Conservation (phyloP, 352 stramenopile species). For the Globisporangium okanoganense region DNA sequence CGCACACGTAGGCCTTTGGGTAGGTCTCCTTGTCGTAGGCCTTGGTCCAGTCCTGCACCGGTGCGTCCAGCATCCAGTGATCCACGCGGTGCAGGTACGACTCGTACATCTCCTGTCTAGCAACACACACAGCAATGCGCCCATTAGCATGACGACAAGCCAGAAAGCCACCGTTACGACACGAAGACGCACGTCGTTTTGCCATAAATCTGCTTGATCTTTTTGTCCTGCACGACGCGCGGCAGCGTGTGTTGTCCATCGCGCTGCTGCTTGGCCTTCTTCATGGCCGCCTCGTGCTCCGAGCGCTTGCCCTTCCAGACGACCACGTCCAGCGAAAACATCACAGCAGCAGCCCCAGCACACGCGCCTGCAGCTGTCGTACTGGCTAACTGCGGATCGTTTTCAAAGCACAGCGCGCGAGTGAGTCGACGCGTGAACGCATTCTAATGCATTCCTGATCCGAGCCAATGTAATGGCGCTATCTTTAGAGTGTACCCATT, state of each 20-base stretch:
- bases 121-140: background rate
- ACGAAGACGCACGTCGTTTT: conserved; percentile 37
- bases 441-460: background rate
- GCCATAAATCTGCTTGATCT: conserved; percentile 47
- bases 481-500: background rate
- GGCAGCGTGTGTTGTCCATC: conserved; percentile 17
- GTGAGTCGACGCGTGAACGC: background rate
- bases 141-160: background rate
- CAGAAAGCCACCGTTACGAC: background rate
- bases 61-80: conserved; percentile 42
- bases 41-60: conserved; percentile 41
- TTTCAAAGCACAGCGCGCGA: background rate
- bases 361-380: background rate
- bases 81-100: conserved; percentile 56
- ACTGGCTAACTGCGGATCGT: background rate
- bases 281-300: conserved; percentile 28
- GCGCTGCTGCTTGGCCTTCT: conserved; percentile 23
- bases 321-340: conserved; percentile 62
- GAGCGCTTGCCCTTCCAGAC: conserved; percentile 38
- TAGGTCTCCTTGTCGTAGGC: conserved; percentile 56
- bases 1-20: conserved; percentile 46
- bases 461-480: background rate
- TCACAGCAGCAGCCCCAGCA: conserved; percentile 4
- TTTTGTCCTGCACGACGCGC: conserved; percentile 27
- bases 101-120: conserved; percentile 65